These are phyloP conservation scores for Taphrina flavorubra DNA, from an alignment of 1,139 yeast species.

Conservation along the genomic window DNA sequence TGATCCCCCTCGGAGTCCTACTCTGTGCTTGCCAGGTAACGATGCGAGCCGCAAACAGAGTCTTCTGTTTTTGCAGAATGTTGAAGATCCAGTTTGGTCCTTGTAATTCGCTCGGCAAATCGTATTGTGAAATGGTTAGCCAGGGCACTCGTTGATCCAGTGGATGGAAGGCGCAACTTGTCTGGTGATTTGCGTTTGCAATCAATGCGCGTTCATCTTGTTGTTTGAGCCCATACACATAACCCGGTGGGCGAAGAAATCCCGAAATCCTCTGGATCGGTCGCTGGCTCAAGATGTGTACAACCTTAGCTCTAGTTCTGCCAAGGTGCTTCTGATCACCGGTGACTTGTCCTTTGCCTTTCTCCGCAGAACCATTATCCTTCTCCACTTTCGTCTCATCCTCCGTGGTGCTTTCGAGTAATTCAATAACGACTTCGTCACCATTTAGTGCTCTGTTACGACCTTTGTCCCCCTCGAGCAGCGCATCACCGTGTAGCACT, in stretches of 20 bases:
- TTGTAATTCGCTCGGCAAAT: conserved; percentile 17
- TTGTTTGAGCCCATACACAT: conserved; percentile 13
- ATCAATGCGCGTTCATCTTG: conserved; percentile 26
- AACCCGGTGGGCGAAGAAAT: conserved; percentile 35
- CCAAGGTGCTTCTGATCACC: conserved; percentile 20
- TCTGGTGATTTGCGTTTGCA: conserved; percentile 15
- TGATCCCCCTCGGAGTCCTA: conserved; percentile 71
- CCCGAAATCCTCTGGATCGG: conserved; percentile 40
- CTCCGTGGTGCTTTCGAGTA: conserved; percentile 62
- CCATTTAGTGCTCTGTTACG: conserved; percentile 97
- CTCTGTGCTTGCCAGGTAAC: conserved; percentile 24
- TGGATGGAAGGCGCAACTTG: conserved; percentile 26
- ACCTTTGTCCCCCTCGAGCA: conserved; percentile 97
- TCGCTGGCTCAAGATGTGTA: conserved; percentile 26
- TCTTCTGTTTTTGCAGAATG: conserved; percentile 30
- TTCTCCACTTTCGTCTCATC: conserved; percentile 61
- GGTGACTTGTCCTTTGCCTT: neutral
- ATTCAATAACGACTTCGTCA: conserved; percentile 92
- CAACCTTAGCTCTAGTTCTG: conserved; percentile 26
- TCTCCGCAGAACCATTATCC: neutral
- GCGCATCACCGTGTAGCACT: conserved; percentile 90
- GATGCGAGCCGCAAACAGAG: conserved; percentile 32
- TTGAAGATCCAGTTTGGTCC: conserved; percentile 36
- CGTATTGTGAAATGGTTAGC: conserved; percentile 16
- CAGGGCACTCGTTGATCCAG: conserved; percentile 34